Percentiles rank a stretch among this genome's conserved stretches.
Evolutionary conservation across 306 rosid genomes (phyloP).

Genomic region (Glycine tomentella): DNA sequence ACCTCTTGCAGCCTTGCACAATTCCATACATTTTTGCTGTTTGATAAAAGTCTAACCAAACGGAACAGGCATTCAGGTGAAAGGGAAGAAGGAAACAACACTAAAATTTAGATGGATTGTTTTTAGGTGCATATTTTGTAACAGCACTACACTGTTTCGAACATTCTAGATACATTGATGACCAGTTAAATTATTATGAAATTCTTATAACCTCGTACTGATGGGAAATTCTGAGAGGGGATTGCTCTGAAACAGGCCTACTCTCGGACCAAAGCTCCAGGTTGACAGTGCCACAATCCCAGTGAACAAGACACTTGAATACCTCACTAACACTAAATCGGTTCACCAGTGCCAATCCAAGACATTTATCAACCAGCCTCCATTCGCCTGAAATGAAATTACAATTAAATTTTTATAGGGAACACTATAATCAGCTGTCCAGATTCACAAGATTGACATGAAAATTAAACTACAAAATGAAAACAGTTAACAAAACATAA

Average conservation of each 20-base stretch:
- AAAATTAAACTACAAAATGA: neutral
- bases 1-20: neutral
- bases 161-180: conserved; percentile 1
- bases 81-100: neutral
- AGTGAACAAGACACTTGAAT: conserved; percentile 76
- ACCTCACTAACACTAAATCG: conserved; percentile 71
- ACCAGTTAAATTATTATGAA: conserved; percentile 34
- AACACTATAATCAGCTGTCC: conserved; percentile 3
- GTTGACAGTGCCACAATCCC: conserved; percentile 86
- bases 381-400: conserved; percentile 79
- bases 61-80: neutral
- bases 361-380: conserved; percentile 78
- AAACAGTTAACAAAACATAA: neutral
- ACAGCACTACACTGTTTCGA: neutral
- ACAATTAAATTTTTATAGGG: conserved; percentile 27
- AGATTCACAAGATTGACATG: conserved; percentile 31
- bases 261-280: conserved; percentile 88
- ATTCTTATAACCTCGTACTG: conserved; percentile 63
- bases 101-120: neutral
- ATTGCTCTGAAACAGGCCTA: conserved; percentile 76
- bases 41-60: neutral
- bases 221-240: conserved; percentile 78
- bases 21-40: neutral
- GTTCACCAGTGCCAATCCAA: conserved; percentile 77
- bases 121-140: conserved; percentile 12